phyloP scores from a whole-genome alignment of 139 green algal species.

The Spirogloea muscicola region DNA sequence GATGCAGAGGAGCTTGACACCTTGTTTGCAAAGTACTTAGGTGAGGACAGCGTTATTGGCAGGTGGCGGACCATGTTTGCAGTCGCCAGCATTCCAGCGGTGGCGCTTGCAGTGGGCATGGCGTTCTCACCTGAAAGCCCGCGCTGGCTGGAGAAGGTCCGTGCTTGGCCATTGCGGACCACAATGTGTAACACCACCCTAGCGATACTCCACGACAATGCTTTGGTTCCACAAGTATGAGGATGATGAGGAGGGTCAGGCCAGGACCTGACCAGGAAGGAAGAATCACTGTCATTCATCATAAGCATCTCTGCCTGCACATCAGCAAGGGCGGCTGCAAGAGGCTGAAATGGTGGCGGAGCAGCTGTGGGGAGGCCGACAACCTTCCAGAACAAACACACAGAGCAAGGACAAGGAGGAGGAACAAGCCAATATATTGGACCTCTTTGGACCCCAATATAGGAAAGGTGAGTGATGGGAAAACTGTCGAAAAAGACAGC shows the following conservation, averaged over 20 bases:
- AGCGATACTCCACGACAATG: too few relatives aligned
- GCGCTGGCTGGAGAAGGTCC: constrained; percentile 61
- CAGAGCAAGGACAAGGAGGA: neutral
- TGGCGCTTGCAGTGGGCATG: constrained; percentile 72
- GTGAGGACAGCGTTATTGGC: too few relatives aligned
- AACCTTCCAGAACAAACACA: constrained; percentile 9
- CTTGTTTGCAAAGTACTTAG: too few relatives aligned
- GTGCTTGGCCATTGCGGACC: neutral
- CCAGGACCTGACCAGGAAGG: too few relatives aligned
- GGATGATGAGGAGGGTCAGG: too few relatives aligned
- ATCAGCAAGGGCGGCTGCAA: constrained; percentile 26
- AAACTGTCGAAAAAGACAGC: too few relatives aligned
- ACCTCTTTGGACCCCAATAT: constrained; percentile 44
- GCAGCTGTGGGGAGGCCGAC: constrained; percentile 29
- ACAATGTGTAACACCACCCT: too few relatives aligned
- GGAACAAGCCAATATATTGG: constrained; percentile 37
- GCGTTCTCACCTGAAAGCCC: constrained; percentile 73
- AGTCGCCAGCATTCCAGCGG: constrained; percentile 64
- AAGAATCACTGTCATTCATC: too few relatives aligned
- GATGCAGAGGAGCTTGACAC: too few relatives aligned
- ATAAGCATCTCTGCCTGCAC: too few relatives aligned
- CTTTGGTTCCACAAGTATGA: too few relatives aligned
- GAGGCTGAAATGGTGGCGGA: constrained; percentile 16
- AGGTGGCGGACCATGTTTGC: constrained; percentile 85
- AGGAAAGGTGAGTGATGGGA: constrained; percentile 9